Evolutionary conservation across 2,329 filamentous ascomycete species (phyloP).

Genomic region (Sporothrix schenckii): DNA sequence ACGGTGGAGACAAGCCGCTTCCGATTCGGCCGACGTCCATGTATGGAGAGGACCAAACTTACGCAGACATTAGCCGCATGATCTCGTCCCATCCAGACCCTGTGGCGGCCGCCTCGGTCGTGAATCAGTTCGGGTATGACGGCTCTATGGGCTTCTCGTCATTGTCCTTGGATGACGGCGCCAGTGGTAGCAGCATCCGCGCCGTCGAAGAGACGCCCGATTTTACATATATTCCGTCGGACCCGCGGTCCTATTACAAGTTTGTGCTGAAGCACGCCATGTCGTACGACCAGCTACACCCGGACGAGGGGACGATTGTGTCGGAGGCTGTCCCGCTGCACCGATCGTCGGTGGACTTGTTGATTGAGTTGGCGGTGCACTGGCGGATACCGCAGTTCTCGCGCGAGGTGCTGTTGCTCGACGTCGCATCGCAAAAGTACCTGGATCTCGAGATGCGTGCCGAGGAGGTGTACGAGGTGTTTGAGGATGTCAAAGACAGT

Average conservation of each 20-base stretch:
- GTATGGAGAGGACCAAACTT: constrained; percentile 54
- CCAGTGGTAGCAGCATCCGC: constrained; percentile 48
- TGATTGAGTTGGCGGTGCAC: constrained; percentile 81
- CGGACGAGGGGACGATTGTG: constrained; percentile 40
- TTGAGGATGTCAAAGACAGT: constrained; percentile 74
- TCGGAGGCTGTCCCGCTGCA: constrained; percentile 57
- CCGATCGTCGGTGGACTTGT: constrained; percentile 75
- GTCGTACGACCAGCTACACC: constrained; percentile 60
- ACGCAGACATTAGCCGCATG: constrained; percentile 57
- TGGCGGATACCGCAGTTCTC: constrained; percentile 89
- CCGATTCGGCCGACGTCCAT: constrained; percentile 57
- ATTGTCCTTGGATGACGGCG: constrained; percentile 61
- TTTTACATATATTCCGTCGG: constrained; percentile 87
- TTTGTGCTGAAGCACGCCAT: constrained; percentile 78
- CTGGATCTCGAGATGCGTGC: constrained; percentile 78
- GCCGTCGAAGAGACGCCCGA: constrained; percentile 65
- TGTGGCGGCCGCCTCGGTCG: constrained; percentile 34
- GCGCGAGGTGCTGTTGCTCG: constrained; percentile 76
- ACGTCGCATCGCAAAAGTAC: constrained; percentile 84
- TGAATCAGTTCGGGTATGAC: constrained; percentile 57
- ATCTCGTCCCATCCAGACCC: constrained; percentile 50
- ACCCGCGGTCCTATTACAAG: constrained; percentile 81
- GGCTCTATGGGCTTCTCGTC: constrained; percentile 68
- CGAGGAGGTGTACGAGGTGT: constrained; percentile 79
- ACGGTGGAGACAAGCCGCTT: constrained; percentile 55